A percentile compares a stretch with the other conserved stretches of the same genome.
phyloP scores from a whole-genome alignment of 139 green algal species.

The Tetraselmis striata region DNA sequence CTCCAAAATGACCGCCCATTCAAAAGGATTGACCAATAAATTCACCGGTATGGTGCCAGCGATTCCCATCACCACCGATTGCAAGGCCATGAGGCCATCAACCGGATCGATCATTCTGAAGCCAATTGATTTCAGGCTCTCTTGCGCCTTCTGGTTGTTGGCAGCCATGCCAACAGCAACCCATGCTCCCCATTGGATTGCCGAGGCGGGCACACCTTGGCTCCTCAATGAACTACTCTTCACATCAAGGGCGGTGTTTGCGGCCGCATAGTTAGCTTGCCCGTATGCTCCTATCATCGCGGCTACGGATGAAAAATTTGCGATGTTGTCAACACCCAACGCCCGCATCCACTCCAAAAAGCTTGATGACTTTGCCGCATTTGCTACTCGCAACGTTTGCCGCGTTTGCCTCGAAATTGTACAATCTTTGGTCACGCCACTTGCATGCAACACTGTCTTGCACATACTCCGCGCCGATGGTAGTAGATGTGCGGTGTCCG shows the following conservation, averaged over 20 bases:
- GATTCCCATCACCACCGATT: too few relatives aligned
- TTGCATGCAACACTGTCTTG: neutral
- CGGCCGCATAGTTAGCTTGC: constrained; percentile 45
- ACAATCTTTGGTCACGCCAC: neutral
- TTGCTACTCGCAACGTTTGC: neutral
- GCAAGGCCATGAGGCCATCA: neutral
- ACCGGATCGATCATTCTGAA: neutral
- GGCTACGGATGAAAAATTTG: neutral
- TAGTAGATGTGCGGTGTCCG: neutral
- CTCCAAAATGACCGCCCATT: too few relatives aligned
- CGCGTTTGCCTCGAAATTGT: neutral
- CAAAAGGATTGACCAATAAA: neutral
- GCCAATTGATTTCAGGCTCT: neutral
- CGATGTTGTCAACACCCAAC: neutral
- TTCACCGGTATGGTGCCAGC: too few relatives aligned
- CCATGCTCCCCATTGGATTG: neutral
- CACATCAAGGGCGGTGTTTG: constrained; percentile 42
- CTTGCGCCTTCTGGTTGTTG: neutral
- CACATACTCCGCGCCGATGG: neutral
- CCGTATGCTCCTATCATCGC: constrained; percentile 8
- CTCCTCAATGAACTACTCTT: neutral
- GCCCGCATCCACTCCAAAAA: neutral
- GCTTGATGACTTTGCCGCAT: neutral
- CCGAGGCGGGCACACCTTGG: neutral
- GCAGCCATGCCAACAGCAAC: neutral